These are phyloP conservation scores for Prinsepia uniflora DNA, from an alignment of 306 rosid genomes.

Conservation along the genomic window DNA sequence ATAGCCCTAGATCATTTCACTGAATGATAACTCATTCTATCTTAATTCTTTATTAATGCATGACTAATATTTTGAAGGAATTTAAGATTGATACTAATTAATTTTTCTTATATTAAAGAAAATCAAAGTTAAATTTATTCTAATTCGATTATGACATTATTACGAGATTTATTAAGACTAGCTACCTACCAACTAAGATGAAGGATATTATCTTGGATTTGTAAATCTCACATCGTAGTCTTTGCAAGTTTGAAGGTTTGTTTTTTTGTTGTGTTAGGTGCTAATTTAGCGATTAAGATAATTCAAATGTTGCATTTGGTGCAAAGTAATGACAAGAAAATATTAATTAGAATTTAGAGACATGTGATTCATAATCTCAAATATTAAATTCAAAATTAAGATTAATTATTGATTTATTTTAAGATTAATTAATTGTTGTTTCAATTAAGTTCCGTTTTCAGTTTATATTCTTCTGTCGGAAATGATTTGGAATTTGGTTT, in stretches of 20 bases:
- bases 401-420: background rate
- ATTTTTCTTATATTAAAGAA: too few relatives aligned
- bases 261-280: background rate
- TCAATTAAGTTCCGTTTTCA: background rate
- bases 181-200: background rate
- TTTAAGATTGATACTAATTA: too few relatives aligned
- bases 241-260: background rate
- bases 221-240: slow-evolving; percentile 1
- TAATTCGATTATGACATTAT: too few relatives aligned
- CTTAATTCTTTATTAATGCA: too few relatives aligned
- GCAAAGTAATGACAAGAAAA: background rate
- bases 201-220: background rate
- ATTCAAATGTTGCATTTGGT: background rate
- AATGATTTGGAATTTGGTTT: background rate
- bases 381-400: background rate
- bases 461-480: background rate
- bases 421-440: background rate
- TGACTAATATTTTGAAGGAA: too few relatives aligned
- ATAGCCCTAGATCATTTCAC: too few relatives aligned
- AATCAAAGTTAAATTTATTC: too few relatives aligned
- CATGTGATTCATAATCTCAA: background rate
- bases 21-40: too few relatives aligned
- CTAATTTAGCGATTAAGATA: background rate
- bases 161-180: too few relatives aligned
- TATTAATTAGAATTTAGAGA: background rate